Percentiles rank a stretch among this genome's conserved stretches.
These are phyloP conservation scores for Capsicum pubescens DNA, from an alignment of 257 asterid genomes.

Conservation along the genomic window DNA sequence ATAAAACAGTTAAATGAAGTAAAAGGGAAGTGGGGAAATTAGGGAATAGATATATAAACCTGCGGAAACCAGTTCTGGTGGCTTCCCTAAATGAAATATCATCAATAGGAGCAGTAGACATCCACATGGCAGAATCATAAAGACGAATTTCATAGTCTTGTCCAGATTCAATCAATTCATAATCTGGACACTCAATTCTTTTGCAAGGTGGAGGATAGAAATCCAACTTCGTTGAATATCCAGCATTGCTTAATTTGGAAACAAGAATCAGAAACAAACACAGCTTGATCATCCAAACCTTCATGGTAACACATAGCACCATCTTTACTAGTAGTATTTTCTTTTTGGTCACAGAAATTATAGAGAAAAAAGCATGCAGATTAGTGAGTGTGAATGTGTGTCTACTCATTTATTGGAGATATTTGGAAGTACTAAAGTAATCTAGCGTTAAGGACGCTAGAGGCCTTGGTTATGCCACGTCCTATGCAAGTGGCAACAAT, in stretches of 20 bases:
- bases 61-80: constrained; percentile 61
- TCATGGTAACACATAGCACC: background rate
- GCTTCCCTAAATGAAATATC: constrained; percentile 68
- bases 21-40: too few species aligned
- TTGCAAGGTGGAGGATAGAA: constrained; percentile 74
- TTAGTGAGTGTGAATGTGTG: too few species aligned
- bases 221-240: constrained; percentile 27
- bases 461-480: constrained; percentile 22
- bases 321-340: background rate
- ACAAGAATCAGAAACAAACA: background rate
- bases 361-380: too few species aligned
- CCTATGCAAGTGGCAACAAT: background rate
- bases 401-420: too few species aligned
- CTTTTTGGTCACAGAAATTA: too few species aligned
- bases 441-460: background rate
- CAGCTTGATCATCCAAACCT: background rate
- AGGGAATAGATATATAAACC: constrained; percentile 37
- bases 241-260: constrained; percentile 15
- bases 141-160: constrained; percentile 85
- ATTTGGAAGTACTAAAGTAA: too few species aligned
- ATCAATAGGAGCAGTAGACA: constrained; percentile 73
- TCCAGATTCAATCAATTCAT: constrained; percentile 68
- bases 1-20: background rate
- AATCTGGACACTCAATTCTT: constrained; percentile 86
- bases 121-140: constrained; percentile 72